A percentile compares a stretch with the other conserved stretches of the same genome.
These are phyloP conservation scores for Schizonepeta tenuifolia DNA, from an alignment of 257 asterid genomes.

Conservation along the genomic window DNA sequence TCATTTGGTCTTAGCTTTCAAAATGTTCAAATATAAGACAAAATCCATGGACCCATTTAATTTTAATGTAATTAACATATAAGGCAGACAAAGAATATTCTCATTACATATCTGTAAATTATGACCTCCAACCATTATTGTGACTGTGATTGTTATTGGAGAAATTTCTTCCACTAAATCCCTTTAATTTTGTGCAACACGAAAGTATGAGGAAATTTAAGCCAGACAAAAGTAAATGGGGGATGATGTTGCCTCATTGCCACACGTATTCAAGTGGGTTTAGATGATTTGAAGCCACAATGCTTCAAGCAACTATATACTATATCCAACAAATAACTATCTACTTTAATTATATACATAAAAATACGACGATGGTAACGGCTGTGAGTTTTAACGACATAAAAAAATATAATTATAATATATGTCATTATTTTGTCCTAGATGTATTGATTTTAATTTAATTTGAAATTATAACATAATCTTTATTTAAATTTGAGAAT, in stretches of 20 bases:
- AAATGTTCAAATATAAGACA: no score
- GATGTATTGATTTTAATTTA: no score
- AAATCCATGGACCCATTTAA: background rate
- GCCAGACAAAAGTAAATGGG: background rate
- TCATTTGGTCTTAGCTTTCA: no score
- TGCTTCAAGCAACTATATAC: background rate
- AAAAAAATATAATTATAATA: no score
- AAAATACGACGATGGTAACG: no score
- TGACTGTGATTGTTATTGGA: slow-evolving; percentile 17
- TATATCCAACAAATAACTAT: background rate
- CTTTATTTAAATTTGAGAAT: no score
- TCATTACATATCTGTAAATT: background rate
- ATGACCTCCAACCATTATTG: slow-evolving; percentile 1
- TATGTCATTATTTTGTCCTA: no score
- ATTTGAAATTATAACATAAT: no score
- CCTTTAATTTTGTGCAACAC: background rate
- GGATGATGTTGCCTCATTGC: background rate
- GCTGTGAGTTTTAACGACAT: no score
- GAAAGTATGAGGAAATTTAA: background rate
- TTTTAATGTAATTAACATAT: no score
- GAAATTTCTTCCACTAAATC: background rate
- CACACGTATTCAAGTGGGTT: slow-evolving; percentile 10
- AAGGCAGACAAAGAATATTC: background rate
- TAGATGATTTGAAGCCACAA: background rate
- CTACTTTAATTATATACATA: background rate